Base-by-base conservation (phyloP, 1,284 basidiomycete genomes). In the Rhodotorula sp. region DNA sequence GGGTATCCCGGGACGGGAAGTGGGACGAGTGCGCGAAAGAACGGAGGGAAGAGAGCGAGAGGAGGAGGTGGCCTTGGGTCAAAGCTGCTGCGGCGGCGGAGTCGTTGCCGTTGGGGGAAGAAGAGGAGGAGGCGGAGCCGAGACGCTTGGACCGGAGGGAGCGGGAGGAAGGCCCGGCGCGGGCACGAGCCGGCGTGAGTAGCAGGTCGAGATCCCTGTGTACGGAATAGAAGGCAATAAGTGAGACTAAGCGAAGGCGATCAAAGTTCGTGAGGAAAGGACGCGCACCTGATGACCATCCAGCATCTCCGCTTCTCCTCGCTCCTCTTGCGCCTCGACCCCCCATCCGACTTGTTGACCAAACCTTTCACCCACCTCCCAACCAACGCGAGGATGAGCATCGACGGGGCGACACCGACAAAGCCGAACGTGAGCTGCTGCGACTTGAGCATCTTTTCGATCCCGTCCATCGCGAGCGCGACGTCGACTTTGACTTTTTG, bases 401-500 rank as follows among this genome's bases (percentile, higher is more conserved):
- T 85, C 3, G 89, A 87, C 26, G 98, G 83, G 0, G 96, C 95
- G 20, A 99, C 90, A 76, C 96, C 96, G 69, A 98, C 94, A 75
- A 97, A 97, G 1, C 92, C 96, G 78, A 99, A 98, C 2, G 97
- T 97, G 47, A 99, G 85, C 81, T 97, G 93, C 82, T 99, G 96
- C 3, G 92, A 94, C 78, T 90, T 92, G 73, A 99, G 88, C 64
- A 99, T 85, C 79, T 91, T 92, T 82, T 99, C 96, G 76, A 97
- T 91, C 64, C 92, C 89, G 66, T 88, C 83, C 79, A 97, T 84
- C 43, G 92, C 87, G 83, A 96, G 87, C 77, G 93, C 91, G 65
- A 98, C 88, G 81, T 99, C 96, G 69, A 93, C 93, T 85, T 98
- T 98, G 69, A 94, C 92, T 82, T 98, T 99, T 79, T 99, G 96